A percentile compares a stretch with the other conserved stretches of the same genome.
Conservation (phyloP, 352 stramenopile genomes). For the Plasmopara muralis region DNA sequence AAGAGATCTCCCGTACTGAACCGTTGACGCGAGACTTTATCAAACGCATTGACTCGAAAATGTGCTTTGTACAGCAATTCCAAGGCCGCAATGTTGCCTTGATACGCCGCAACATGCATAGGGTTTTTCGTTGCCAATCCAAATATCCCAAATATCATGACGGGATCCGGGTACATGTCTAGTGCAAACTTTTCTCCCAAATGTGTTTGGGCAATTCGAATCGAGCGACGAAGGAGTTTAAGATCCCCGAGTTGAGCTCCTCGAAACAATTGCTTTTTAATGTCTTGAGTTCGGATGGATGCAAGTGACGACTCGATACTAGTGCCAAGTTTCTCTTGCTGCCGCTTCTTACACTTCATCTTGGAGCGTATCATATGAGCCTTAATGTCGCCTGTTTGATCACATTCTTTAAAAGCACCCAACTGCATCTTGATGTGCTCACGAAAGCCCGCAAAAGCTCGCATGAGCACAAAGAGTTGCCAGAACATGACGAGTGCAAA, state of each 20-base stretch:
- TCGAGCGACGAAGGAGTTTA: constrained; percentile 41
- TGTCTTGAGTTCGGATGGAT: constrained; percentile 34
- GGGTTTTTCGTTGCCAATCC: constrained; percentile 77
- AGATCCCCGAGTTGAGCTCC: constrained; percentile 64
- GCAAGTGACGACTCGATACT: constrained; percentile 1
- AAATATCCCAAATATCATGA: constrained; percentile 64
- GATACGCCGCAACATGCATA: constrained; percentile 77
- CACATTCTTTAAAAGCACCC: constrained; percentile 71
- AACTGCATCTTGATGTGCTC: constrained; percentile 85
- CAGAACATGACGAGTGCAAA: constrained; percentile 46
- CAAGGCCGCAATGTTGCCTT: constrained; percentile 71
- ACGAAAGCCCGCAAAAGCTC: constrained; percentile 66
- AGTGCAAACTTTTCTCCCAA: constrained; percentile 48
- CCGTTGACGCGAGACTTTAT: constrained; percentile 75
- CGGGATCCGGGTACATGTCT: constrained; percentile 61
- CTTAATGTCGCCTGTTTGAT: constrained; percentile 75
- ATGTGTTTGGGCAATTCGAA: constrained; percentile 46
- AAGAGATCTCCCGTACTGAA: constrained; percentile 77
- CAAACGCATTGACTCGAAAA: constrained; percentile 66
- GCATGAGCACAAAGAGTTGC: constrained; percentile 59
- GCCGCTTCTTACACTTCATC: constrained; percentile 36
- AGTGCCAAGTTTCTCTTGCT: constrained; percentile 26
- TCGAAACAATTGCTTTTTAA: constrained; percentile 69
- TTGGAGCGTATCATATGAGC: constrained; percentile 59
- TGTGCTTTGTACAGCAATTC: constrained; percentile 45